A percentile compares a stretch with the other conserved stretches of the same genome.
phyloP scores from a whole-genome alignment of 1,139 yeast species.

The Blastobotrys elegans region DNA sequence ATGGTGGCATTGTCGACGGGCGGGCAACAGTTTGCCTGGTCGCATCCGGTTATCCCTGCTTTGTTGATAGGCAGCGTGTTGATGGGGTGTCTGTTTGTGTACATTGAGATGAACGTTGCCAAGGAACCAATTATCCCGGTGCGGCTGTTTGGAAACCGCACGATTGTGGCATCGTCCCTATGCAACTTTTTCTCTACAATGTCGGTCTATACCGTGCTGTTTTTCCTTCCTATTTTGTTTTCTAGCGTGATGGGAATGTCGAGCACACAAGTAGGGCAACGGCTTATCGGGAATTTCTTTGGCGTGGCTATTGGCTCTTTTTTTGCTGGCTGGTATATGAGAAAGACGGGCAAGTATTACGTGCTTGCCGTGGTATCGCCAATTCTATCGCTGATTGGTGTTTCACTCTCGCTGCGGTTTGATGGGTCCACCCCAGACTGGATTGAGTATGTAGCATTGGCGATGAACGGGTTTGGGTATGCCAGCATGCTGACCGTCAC shows the following conservation, averaged over 20 bases:
- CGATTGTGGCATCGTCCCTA: constrained; percentile 59
- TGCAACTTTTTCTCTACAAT: constrained; percentile 63
- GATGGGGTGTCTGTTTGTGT: constrained; percentile 38
- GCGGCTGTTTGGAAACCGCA: constrained; percentile 48
- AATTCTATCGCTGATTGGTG: constrained; percentile 44
- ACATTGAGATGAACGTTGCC: constrained; percentile 52
- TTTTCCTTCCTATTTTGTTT: constrained; percentile 61
- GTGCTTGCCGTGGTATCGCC: constrained; percentile 45
- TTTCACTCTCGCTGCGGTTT: constrained; percentile 29
- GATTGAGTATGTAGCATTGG: constrained; percentile 31
- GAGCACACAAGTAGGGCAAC: constrained; percentile 57
- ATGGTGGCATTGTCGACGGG: constrained; percentile 68
- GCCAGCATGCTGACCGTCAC: constrained; percentile 63
- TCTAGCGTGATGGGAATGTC: constrained; percentile 51
- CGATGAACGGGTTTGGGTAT: constrained; percentile 54
- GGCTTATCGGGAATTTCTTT: constrained; percentile 60
- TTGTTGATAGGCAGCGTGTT: constrained; percentile 19
- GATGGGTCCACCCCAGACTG: constrained; percentile 16
- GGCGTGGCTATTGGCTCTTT: constrained; percentile 69
- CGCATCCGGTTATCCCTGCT: constrained; percentile 35
- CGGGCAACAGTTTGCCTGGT: constrained; percentile 50
- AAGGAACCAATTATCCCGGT: constrained; percentile 67
- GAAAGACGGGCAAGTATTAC: constrained; percentile 61
- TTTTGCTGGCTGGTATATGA: constrained; percentile 66
- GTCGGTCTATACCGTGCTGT: constrained; percentile 50